Percentiles rank a stretch among this genome's conserved stretches.
phyloP scores from a whole-genome alignment of 2,329 filamentous ascomycete genomes.

The Calonectria hongkongensis region DNA sequence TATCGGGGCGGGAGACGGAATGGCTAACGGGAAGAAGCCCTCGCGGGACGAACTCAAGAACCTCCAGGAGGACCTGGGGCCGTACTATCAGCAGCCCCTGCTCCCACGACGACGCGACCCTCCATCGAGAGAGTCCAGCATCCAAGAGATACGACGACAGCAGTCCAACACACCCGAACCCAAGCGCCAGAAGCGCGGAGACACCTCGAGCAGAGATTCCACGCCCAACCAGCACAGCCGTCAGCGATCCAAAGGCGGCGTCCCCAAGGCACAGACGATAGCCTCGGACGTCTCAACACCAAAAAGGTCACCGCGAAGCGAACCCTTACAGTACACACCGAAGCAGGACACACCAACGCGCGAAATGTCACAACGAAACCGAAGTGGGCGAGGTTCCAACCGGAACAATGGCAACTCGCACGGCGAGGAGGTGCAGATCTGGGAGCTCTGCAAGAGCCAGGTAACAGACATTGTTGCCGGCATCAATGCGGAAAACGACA shows the following conservation, averaged over 20 bases:
- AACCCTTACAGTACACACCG: conserved; percentile 48
- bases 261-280: conserved; percentile 43
- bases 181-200: conserved; percentile 52
- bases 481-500: conserved; percentile 66
- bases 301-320: conserved; percentile 51
- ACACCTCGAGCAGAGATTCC: conserved; percentile 54
- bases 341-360: conserved; percentile 47
- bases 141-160: conserved; percentile 50
- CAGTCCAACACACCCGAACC: conserved; percentile 53
- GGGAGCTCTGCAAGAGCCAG: conserved; percentile 64
- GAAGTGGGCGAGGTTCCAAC: conserved; percentile 66
- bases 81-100: conserved; percentile 56
- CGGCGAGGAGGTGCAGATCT: conserved; percentile 66
- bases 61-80: conserved; percentile 60
- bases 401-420: conserved; percentile 65
- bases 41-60: conserved; percentile 58
- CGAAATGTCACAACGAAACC: conserved; percentile 66
- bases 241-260: conserved; percentile 48
- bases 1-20: conserved; percentile 55
- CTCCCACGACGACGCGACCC: conserved; percentile 51
- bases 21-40: conserved; percentile 60
- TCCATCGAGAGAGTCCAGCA: conserved; percentile 51
- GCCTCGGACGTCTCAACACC: conserved; percentile 50
- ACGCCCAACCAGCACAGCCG: conserved; percentile 51
- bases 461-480: conserved; percentile 62